These are phyloP conservation scores for Solanum microdontum DNA, from an alignment of 257 asterid species.

Conservation along the genomic window DNA sequence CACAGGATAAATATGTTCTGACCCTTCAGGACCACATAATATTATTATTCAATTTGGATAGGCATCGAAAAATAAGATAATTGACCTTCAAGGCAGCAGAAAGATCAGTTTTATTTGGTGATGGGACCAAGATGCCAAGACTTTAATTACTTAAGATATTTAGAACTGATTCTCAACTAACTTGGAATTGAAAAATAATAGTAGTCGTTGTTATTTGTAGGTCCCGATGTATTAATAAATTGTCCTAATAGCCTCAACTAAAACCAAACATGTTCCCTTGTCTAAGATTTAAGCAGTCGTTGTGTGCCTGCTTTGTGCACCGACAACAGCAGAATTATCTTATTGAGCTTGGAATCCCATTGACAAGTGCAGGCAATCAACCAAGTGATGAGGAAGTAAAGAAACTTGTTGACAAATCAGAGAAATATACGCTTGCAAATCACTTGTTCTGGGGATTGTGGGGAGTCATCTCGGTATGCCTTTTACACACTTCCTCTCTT, in stretches of 20 bases:
- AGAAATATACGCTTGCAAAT: slow-evolving; percentile 70
- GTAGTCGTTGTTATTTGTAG: neutral
- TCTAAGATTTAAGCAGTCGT: neutral
- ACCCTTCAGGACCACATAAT: neutral
- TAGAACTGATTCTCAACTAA: neutral
- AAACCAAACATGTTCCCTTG: neutral
- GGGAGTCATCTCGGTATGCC: slow-evolving; percentile 85
- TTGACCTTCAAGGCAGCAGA: neutral
- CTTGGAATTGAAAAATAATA: neutral
- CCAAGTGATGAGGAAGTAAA: slow-evolving; percentile 29
- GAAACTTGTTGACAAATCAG: slow-evolving; percentile 41
- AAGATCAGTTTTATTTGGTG: neutral
- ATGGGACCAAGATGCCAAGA: neutral
- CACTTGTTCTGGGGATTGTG: slow-evolving; percentile 96
- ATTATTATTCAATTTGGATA: neutral
- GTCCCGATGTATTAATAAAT: neutral
- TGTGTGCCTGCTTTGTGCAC: neutral
- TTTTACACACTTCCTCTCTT: neutral
- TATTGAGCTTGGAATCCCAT: neutral
- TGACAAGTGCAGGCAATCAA: slow-evolving; percentile 35
- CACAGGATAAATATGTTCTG: neutral
- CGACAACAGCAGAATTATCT: neutral
- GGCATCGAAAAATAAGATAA: neutral
- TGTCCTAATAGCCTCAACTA: neutral
- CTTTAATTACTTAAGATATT: neutral